These are phyloP conservation scores for Podospora fimiseda DNA, from an alignment of 495 filamentous ascomycete species.

Conservation along the genomic window DNA sequence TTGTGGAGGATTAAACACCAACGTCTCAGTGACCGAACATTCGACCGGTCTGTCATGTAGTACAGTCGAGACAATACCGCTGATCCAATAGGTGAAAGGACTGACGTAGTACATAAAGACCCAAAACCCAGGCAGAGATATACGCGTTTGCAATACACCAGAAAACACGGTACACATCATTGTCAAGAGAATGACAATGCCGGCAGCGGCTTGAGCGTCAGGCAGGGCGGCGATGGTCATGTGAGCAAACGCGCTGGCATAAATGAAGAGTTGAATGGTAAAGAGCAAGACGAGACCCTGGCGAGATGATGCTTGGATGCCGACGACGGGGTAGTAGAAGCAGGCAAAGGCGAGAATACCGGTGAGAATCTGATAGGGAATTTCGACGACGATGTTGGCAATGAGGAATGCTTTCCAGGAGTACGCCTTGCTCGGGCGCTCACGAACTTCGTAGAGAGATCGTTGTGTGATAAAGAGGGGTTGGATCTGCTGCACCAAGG, in stretches of 20 bases:
- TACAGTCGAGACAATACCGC: conserved; percentile 48
- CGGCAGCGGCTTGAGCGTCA: conserved; percentile 56
- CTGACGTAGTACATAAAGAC: conserved; percentile 66
- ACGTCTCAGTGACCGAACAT: conserved; percentile 51
- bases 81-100: conserved; percentile 59
- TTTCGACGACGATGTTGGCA: conserved; percentile 62
- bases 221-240: conserved; percentile 60
- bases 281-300: conserved; percentile 56
- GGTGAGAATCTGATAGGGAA: conserved; percentile 61
- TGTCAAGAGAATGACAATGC: conserved; percentile 56
- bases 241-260: conserved; percentile 58
- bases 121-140: conserved; percentile 60
- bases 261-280: conserved; percentile 49
- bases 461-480: conserved; percentile 61
- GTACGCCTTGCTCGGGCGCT: conserved; percentile 64
- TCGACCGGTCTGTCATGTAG: conserved; percentile 43
- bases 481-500: conserved; percentile 62
- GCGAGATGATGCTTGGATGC: conserved; percentile 42
- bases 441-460: conserved; percentile 62
- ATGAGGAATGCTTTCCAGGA: conserved; percentile 67
- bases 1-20: conserved; percentile 44
- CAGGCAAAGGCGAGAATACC: conserved; percentile 53
- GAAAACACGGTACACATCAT: conserved; percentile 55
- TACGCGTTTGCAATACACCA: conserved; percentile 36
- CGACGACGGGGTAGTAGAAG: conserved; percentile 61